These are phyloP conservation scores for Alternaria arbusti DNA, from an alignment of 2,329 filamentous ascomycete genomes.

Conservation along the genomic window DNA sequence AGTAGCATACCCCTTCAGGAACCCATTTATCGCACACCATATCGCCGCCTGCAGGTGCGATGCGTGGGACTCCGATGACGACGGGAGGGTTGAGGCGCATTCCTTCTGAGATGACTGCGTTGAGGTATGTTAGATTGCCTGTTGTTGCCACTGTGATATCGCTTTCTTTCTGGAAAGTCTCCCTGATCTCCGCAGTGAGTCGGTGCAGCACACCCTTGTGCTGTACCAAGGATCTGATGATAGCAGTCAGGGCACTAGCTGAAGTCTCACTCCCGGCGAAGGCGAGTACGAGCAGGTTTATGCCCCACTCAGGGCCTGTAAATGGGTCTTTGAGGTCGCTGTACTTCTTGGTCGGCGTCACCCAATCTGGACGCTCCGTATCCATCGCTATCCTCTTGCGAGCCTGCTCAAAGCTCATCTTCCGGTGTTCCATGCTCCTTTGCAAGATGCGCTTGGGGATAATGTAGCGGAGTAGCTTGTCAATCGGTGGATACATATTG, in stretches of 20 bases:
- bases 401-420: constrained; percentile 31
- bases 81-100: constrained; percentile 40
- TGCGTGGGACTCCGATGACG: constrained; percentile 22
- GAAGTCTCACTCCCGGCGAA: constrained; percentile 55
- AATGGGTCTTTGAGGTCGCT: constrained; percentile 25
- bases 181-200: constrained; percentile 33
- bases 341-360: constrained; percentile 34
- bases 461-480: constrained; percentile 29
- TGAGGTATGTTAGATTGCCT: constrained; percentile 29
- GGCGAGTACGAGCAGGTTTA: constrained; percentile 48
- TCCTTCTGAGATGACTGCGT: constrained; percentile 48
- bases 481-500: constrained; percentile 32
- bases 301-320: constrained; percentile 44
- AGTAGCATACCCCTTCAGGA: constrained; percentile 12
- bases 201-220: constrained; percentile 33
- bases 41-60: constrained; percentile 30
- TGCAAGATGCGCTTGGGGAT: constrained; percentile 34
- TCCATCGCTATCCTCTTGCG: constrained; percentile 28
- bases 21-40: constrained; percentile 31
- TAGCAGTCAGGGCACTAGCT: constrained; percentile 47
- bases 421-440: constrained; percentile 28
- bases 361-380: constrained; percentile 34
- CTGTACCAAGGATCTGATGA: constrained; percentile 42
- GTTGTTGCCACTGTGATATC: constrained; percentile 33
- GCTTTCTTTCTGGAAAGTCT: constrained; percentile 24